These are phyloP conservation scores for Nakazawaea wyomingensis DNA, from an alignment of 805 yeast species.

Conservation along the genomic window DNA sequence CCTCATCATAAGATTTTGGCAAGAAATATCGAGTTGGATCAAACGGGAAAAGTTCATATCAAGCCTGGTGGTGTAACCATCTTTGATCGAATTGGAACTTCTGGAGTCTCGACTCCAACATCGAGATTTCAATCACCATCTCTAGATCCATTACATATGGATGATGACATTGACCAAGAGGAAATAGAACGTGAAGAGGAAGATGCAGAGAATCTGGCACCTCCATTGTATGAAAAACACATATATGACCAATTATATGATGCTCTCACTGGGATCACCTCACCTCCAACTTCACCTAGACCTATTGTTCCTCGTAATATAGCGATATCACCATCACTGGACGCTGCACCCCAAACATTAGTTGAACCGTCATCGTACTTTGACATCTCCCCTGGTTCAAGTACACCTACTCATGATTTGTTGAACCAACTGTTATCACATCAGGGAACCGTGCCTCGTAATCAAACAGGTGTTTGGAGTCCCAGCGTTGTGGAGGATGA, in stretches of 20 bases:
- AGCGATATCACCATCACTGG: neutral
- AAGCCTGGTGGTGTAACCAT: slow-evolving; percentile 16
- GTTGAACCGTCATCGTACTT: slow-evolving; percentile 10
- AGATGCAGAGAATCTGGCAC: slow-evolving; percentile 25
- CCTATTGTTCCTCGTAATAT: slow-evolving; percentile 8
- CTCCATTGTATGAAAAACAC: slow-evolving; percentile 38
- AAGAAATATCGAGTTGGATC: slow-evolving; percentile 21
- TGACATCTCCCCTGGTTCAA: slow-evolving; percentile 8
- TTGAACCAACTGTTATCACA: slow-evolving; percentile 6
- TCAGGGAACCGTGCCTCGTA: slow-evolving; percentile 6
- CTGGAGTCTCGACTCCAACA: neutral
- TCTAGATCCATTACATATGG: slow-evolving; percentile 6
- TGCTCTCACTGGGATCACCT: slow-evolving; percentile 19
- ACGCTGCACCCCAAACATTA: neutral
- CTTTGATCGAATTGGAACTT: slow-evolving; percentile 7
- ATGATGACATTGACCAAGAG: slow-evolving; percentile 14
- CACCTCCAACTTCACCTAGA: slow-evolving; percentile 17
- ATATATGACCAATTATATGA: slow-evolving; percentile 34
- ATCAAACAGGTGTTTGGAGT: slow-evolving; percentile 7
- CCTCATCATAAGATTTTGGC: slow-evolving; percentile 17
- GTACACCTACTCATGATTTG: slow-evolving; percentile 10
- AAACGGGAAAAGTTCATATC: slow-evolving; percentile 21
- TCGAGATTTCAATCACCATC: slow-evolving; percentile 7
- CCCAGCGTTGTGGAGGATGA: slow-evolving; percentile 12
- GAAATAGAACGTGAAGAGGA: slow-evolving; percentile 17